These are phyloP conservation scores for Aspergillus sp. DNA, from an alignment of 2,329 filamentous ascomycete genomes.

Conservation along the genomic window DNA sequence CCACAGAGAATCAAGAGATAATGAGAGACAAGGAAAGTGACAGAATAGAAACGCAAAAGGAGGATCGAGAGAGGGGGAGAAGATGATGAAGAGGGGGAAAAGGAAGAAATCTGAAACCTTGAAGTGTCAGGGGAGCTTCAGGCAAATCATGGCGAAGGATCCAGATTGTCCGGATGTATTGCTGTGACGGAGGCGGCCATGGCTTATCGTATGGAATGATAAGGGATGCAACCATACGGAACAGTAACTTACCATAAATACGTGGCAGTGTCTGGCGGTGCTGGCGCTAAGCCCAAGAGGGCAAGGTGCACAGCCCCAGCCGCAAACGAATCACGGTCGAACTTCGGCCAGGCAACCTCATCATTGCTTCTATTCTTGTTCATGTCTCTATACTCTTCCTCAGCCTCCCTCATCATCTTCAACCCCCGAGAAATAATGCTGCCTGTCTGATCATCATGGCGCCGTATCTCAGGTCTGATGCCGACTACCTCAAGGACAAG, in stretches of 20 bases:
- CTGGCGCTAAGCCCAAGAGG: conserved; percentile 16
- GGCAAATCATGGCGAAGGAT: conserved; percentile 16
- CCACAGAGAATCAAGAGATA: neutral
- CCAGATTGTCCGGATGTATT: conserved; percentile 14
- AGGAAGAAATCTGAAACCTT: conserved; percentile 10
- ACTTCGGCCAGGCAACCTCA: conserved; percentile 1
- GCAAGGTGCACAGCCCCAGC: neutral
- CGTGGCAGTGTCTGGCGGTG: conserved; percentile 13
- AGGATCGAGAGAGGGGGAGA: neutral
- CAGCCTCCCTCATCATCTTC: conserved; percentile 1
- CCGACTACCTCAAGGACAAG: conserved; percentile 48
- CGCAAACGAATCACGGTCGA: neutral
- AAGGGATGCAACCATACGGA: conserved; percentile 7
- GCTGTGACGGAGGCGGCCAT: conserved; percentile 5
- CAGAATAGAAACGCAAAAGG: neutral
- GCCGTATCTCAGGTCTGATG: conserved; percentile 43
- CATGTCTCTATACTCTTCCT: conserved; percentile 3
- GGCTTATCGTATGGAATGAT: neutral
- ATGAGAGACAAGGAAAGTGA: neutral
- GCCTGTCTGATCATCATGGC: conserved; percentile 40
- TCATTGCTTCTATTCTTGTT: conserved; percentile 8
- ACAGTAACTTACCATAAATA: neutral
- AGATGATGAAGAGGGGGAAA: conserved; percentile 5
- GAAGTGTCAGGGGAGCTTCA: conserved; percentile 26
- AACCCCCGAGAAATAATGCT: conserved; percentile 6